Conservation (phyloP, 192 early-diverging fungal genomes). For the Radiomyces spectabilis region DNA sequence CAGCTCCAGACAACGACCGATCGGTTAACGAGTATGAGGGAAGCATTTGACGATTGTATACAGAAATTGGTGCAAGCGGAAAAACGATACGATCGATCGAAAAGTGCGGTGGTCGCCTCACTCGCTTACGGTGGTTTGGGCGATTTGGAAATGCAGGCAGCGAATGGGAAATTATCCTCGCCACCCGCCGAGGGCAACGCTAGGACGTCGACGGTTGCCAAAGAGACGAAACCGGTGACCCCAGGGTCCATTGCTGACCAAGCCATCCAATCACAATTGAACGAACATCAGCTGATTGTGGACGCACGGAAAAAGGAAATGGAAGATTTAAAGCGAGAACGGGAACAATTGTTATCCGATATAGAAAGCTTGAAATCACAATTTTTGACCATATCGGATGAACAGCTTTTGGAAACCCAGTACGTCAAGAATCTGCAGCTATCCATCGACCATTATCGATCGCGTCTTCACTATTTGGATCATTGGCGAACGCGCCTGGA, state of each 20-base stretch:
- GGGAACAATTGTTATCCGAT: conserved; percentile 33
- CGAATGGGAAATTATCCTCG: background rate
- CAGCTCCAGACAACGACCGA: conserved; percentile 15
- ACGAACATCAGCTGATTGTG: conserved; percentile 36
- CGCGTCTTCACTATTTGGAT: conserved; percentile 36
- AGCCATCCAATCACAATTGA: conserved; percentile 32
- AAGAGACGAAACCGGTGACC: background rate
- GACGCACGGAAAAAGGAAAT: conserved; percentile 41
- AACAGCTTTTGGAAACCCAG: conserved; percentile 39
- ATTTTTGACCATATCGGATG: conserved; percentile 38
- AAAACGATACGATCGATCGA: conserved; percentile 38
- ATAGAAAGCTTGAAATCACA: conserved; percentile 40
- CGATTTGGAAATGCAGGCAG: background rate
- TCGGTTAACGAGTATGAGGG: conserved; percentile 27
- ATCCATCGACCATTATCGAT: conserved; percentile 39
- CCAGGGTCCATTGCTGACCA: conserved; percentile 13
- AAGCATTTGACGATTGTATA: conserved; percentile 31
- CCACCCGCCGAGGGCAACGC: background rate
- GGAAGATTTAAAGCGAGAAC: conserved; percentile 39
- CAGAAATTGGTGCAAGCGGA: conserved; percentile 31
- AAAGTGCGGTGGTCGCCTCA: conserved; percentile 31
- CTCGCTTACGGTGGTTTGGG: conserved; percentile 14
- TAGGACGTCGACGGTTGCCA: background rate
- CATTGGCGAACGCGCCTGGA: conserved; percentile 31
- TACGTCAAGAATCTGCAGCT: conserved; percentile 40